Evolutionary conservation across 2,329 filamentous ascomycete species (phyloP).

Genomic region (Aspergillus jensenii): DNA sequence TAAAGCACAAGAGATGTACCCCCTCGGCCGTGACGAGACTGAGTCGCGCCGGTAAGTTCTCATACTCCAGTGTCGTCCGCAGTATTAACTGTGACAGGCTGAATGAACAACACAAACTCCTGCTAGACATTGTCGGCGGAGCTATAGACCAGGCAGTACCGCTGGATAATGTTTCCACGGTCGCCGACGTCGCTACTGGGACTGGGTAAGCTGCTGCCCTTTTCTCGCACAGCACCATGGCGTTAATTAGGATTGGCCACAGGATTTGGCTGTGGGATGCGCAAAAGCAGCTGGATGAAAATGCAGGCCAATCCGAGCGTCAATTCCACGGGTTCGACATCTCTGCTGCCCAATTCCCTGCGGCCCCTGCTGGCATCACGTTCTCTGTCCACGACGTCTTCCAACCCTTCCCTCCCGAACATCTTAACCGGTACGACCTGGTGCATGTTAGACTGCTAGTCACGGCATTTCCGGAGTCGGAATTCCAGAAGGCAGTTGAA

Average conservation of each 20-base stretch:
- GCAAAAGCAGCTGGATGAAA: neutral
- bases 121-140: neutral
- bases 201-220: neutral
- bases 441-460: slow-evolving; percentile 3
- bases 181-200: slow-evolving; percentile 8
- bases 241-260: neutral
- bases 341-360: neutral
- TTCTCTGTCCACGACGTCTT: slow-evolving; percentile 1
- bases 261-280: slow-evolving; percentile 6
- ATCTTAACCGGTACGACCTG: slow-evolving; percentile 5
- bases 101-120: slow-evolving; percentile 5
- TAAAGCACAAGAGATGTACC: neutral
- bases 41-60: neutral
- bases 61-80: neutral
- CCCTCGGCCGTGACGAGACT: neutral
- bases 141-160: neutral
- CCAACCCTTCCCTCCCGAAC: slow-evolving; percentile 2
- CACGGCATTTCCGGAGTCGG: neutral
- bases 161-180: neutral
- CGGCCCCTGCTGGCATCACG: neutral
- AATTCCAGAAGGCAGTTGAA: neutral
- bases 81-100: neutral
- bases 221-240: neutral
- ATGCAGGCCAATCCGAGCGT: neutral
- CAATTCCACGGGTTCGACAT: slow-evolving; percentile 7